phyloP scores from a whole-genome alignment of 108 stramenopile species.

The Pseudonitzschia multiseries region DNA sequence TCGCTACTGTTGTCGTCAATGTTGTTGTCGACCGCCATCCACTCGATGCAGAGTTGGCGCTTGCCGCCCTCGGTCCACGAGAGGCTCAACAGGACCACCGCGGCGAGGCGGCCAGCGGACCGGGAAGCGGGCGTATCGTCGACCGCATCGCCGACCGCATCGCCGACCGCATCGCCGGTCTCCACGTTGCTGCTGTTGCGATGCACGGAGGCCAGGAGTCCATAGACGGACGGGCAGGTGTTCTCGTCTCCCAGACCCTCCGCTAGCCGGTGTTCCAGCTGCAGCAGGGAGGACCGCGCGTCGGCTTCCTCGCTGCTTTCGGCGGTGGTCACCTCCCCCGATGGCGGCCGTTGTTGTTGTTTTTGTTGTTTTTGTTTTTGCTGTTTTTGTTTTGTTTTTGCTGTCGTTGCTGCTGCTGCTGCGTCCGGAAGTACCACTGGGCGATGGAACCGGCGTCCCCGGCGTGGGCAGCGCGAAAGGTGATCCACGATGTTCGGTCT shows the following conservation, averaged over 20 bases:
- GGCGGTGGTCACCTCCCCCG: neutral
- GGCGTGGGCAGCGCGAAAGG: constrained; percentile 45
- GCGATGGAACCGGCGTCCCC: constrained; percentile 49
- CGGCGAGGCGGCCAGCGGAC: constrained; percentile 16
- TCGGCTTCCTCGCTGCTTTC: neutral
- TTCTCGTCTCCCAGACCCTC: constrained; percentile 51
- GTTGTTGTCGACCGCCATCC: constrained; percentile 36
- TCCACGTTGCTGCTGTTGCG: neutral
- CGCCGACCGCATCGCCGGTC: neutral
- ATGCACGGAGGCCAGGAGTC: constrained; percentile 37
- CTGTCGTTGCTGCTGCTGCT: neutral
- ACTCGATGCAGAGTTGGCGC: constrained; percentile 35
- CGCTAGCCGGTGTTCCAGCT: constrained; percentile 40
- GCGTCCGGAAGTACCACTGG: constrained; percentile 24
- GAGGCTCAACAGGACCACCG: constrained; percentile 34
- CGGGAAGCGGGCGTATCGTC: neutral
- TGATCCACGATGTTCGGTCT: constrained; percentile 23
- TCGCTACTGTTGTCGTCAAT: neutral
- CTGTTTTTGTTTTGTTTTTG: neutral
- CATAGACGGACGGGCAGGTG: constrained; percentile 33
- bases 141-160: neutral
- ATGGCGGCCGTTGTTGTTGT: neutral
- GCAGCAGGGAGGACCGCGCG: constrained; percentile 12
- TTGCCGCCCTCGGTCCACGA: constrained; percentile 21
- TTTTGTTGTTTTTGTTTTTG: neutral